Conservation (phyloP, 768 basidiomycete genomes). For the Tulasnella sp. region DNA sequence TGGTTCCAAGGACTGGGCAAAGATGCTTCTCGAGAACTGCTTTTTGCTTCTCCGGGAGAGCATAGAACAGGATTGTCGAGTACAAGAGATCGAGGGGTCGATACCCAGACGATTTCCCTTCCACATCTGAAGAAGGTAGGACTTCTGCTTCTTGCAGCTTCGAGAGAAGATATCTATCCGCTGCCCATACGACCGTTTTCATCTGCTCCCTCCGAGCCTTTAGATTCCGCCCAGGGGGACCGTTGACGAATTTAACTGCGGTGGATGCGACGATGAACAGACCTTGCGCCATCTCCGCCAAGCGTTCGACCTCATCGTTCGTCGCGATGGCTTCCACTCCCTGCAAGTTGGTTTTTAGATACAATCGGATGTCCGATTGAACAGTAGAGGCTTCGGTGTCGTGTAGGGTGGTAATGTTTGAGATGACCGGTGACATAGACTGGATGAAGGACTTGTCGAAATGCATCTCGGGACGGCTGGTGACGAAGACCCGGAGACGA, state of each 20-base stretch:
- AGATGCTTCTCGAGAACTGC: background rate
- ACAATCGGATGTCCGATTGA: slow-evolving; percentile 12
- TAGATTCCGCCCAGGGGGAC: background rate
- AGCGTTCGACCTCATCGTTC: background rate
- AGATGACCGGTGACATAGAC: background rate
- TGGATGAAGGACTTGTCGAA: slow-evolving; percentile 16
- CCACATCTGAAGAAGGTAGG: too few species aligned
- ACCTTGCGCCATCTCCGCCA: background rate
- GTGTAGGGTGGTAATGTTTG: slow-evolving; percentile 2
- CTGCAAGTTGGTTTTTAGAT: background rate
- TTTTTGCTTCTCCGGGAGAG: too few species aligned
- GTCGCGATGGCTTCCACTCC: background rate
- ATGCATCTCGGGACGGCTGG: slow-evolving; percentile 26
- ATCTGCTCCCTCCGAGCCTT: background rate
- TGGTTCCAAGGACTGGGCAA: background rate
- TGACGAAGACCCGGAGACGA: slow-evolving; percentile 26
- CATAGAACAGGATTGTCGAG: too few species aligned
- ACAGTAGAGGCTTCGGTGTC: slow-evolving; percentile 9
- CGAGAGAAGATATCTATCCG: too few species aligned
- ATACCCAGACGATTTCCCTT: too few species aligned
- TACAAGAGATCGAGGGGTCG: too few species aligned
- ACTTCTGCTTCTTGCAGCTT: too few species aligned
- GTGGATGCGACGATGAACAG: slow-evolving; percentile 11
- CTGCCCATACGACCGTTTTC: background rate
- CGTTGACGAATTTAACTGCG: slow-evolving; percentile 5